Evolutionary conservation across 2,329 filamentous ascomycete genomes (phyloP), one percentile per base, ranked within the genome.

Genomic region (Beauveria sp.): DNA sequence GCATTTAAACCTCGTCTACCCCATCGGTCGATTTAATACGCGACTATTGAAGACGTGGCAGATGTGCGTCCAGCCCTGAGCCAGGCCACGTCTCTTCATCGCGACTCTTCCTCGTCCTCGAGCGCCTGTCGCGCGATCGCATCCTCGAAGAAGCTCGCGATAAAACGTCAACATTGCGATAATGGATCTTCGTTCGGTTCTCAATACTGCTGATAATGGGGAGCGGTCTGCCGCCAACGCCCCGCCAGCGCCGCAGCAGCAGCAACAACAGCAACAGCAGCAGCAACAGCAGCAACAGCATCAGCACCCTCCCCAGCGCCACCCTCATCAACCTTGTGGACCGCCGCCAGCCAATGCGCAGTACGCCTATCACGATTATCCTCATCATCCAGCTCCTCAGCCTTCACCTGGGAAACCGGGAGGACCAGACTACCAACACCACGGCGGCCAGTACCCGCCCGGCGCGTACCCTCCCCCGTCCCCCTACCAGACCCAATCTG

Each of bases 161-260:
- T 31, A 26, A 38, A 8, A 18, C 5, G n/a, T 48, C 45, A 43
- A 14, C 31, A 50, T 42, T 40, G 45, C 38, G 18, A 54, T 34
- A 42, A 79, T 84, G 82, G 81, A 84, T 75, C 76, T 84, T 62
- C 73, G 76, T 65, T 78, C 77, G 18, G 80, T 86, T 67, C 73
- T 86, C 53, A 86, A 85, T 70, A 75, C 77, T 24, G 76, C 79
- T 42, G 82, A 82, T 64, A 73, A 73, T 62, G 78, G 74, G 66
- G 78, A 75, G 56, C 71, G 73, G 64, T 69, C 70, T 51, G 71
- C 72, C 56, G 67, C 71, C 61, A 73, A 72, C 65, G 70, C 72
- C 58, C 68, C 68, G 49, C 69, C 67, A 42, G 68, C 56, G 34
- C 50, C 61, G 40, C 61, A 49, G 48, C 53, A 43, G n/a, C 61